These are phyloP conservation scores for Gossypium aridum DNA, from an alignment of 441 rosid species.

Conservation along the genomic window DNA sequence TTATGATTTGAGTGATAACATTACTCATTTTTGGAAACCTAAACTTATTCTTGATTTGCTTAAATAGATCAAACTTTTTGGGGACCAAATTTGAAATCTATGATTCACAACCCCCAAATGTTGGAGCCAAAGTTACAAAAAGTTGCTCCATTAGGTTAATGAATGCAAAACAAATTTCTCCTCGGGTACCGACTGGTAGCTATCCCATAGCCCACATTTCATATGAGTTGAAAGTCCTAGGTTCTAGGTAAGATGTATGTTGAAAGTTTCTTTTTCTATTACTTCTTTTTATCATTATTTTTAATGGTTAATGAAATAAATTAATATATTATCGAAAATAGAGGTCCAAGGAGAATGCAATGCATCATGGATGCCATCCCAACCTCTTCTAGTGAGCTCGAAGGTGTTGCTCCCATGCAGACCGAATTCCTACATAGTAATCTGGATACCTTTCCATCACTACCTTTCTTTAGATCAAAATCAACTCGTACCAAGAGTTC, in stretches of 20 bases:
- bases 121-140: conserved; percentile 57
- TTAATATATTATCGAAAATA: conserved; percentile 20
- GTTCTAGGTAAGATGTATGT: conserved; percentile 61
- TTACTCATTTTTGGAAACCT: not conserved
- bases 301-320: not conserved
- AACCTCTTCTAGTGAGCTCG: conserved; percentile 63
- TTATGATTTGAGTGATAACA: not conserved
- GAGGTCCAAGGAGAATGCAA: conserved; percentile 97
- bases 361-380: conserved; percentile 87
- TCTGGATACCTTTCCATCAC: conserved; percentile 49
- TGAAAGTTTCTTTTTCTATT: not conserved
- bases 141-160: conserved; percentile 63
- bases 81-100: conserved; percentile 88
- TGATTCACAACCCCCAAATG: conserved; percentile 73
- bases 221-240: conserved; percentile 88
- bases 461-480: conserved; percentile 72
- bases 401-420: conserved; percentile 81
- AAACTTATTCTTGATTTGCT: conserved; percentile 1
- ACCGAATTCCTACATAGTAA: conserved; percentile 54
- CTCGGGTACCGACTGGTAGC: conserved; percentile 66
- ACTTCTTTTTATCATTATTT: not conserved
- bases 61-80: conserved; percentile 66
- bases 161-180: conserved; percentile 74
- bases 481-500: conserved; percentile 49
- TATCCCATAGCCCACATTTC: conserved; percentile 75